Percentiles rank a stretch among this genome's conserved stretches.
Evolutionary conservation across 2,329 filamentous ascomycete genomes (phyloP).

Genomic region (Pezicula carpinea): DNA sequence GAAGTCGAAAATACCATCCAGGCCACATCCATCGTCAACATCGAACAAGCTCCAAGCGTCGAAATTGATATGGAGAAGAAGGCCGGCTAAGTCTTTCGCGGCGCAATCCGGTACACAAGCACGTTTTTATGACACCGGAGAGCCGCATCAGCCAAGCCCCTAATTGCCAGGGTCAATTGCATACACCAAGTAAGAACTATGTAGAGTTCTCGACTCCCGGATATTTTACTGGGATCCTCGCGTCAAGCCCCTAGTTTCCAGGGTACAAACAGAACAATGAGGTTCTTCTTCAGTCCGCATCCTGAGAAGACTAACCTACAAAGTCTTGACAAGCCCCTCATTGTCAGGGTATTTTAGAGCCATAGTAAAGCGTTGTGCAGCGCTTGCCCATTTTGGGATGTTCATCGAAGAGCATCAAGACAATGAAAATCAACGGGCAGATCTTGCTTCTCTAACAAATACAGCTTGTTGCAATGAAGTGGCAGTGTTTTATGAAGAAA

Average conservation of each 20-base stretch:
- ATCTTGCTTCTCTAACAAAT: background rate
- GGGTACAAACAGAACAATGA: background rate
- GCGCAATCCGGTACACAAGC: background rate
- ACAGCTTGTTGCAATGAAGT: background rate
- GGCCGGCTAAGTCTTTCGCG: background rate
- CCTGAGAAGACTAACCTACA: background rate
- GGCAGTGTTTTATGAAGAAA: too few species aligned
- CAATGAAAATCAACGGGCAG: background rate
- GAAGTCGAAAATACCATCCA: background rate
- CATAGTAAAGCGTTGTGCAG: too few species aligned
- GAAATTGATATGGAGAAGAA: background rate
- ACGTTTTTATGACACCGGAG: background rate
- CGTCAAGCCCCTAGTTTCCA: background rate
- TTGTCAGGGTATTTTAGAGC: too few species aligned
- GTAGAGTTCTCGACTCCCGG: background rate
- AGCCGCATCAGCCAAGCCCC: background rate
- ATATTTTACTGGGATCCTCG: background rate
- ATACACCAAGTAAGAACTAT: background rate
- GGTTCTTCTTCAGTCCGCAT: too few species aligned
- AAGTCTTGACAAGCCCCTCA: background rate
- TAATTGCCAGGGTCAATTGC: slow-evolving; percentile 1
- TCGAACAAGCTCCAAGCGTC: background rate
- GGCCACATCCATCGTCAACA: background rate
- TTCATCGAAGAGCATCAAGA: background rate
- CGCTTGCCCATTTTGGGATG: too few species aligned